Evolutionary conservation across 257 asterid genomes (phyloP).

Genomic region (Petunia secreta): DNA sequence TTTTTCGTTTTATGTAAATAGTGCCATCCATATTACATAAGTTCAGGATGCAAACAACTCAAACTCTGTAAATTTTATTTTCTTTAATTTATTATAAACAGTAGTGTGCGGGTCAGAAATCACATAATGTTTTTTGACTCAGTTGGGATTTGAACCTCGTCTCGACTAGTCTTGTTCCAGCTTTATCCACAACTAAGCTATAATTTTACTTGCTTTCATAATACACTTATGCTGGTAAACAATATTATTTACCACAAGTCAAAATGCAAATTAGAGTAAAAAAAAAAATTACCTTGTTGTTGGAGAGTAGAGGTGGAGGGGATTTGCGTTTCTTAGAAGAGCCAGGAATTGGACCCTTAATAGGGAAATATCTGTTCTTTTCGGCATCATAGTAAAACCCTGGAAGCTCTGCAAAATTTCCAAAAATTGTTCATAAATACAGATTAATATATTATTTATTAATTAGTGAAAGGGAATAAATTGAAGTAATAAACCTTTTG

Average conservation of each 20-base stretch:
- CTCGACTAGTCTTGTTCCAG: too few species aligned
- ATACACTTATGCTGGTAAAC: too few species aligned
- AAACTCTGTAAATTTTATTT: background rate
- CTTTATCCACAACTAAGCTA: too few species aligned
- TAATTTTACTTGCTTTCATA: too few species aligned
- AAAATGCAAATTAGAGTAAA: background rate
- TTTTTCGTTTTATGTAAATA: background rate
- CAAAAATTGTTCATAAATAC: background rate
- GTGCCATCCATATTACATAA: background rate
- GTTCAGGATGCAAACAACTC: background rate
- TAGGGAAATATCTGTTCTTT: conserved; percentile 86
- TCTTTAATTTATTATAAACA: too few species aligned
- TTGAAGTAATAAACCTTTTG: too few species aligned
- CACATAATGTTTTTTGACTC: too few species aligned
- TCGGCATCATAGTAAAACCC: conserved; percentile 81
- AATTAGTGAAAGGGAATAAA: too few species aligned
- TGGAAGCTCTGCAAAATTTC: conserved; percentile 62
- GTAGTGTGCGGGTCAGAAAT: too few species aligned
- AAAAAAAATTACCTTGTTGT: conserved; percentile 39
- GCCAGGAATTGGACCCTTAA: conserved; percentile 84
- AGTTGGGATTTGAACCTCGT: too few species aligned
- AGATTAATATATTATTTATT: too few species aligned
- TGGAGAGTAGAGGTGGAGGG: conserved; percentile 29
- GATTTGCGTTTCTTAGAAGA: conserved; percentile 65
- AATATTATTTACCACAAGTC: too few species aligned